Conservation (phyloP, 2,329 filamentous ascomycete genomes). For the Colletotrichum abscissum region DNA sequence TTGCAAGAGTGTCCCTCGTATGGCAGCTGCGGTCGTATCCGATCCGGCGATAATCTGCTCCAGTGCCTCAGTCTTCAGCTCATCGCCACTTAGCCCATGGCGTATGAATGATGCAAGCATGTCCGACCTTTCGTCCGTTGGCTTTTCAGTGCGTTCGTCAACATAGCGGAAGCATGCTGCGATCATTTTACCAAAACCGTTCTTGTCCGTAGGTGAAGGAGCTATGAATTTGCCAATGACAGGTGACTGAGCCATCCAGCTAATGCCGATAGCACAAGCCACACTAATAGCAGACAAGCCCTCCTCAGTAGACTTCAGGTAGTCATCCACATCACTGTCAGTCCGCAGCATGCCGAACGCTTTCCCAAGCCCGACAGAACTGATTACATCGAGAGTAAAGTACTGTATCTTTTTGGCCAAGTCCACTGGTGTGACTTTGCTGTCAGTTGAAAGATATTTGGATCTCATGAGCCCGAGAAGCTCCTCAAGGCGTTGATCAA, state of each 20-base stretch:
- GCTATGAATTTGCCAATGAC: conserved; percentile 42
- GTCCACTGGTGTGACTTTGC: conserved; percentile 51
- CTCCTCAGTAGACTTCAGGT: conserved; percentile 49
- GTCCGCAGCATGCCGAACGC: conserved; percentile 59
- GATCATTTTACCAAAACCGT: conserved; percentile 49
- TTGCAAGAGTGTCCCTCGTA: conserved; percentile 59
- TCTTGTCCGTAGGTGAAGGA: conserved; percentile 42
- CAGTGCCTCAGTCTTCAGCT: conserved; percentile 44
- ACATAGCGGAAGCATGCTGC: conserved; percentile 42
- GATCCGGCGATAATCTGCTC: conserved; percentile 59
- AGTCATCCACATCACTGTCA: conserved; percentile 57
- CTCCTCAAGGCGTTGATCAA: conserved; percentile 59
- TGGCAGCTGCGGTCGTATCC: conserved; percentile 64
- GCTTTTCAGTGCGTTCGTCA: conserved; percentile 40
- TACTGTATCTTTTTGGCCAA: conserved; percentile 59
- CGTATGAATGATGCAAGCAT: conserved; percentile 46
- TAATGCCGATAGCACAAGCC: conserved; percentile 42
- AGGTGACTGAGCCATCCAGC: conserved; percentile 45
- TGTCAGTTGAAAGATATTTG: conserved; percentile 53
- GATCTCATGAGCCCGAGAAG: conserved; percentile 55
- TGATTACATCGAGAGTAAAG: conserved; percentile 66
- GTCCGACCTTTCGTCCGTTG: conserved; percentile 38
- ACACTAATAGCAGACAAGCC: conserved; percentile 43
- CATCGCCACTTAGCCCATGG: conserved; percentile 40
- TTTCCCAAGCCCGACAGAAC: conserved; percentile 60